Percentiles rank a stretch among this genome's conserved stretches.
These are phyloP conservation scores for Fusarium sp. DNA, from an alignment of 2,329 filamentous ascomycete genomes.

Conservation along the genomic window DNA sequence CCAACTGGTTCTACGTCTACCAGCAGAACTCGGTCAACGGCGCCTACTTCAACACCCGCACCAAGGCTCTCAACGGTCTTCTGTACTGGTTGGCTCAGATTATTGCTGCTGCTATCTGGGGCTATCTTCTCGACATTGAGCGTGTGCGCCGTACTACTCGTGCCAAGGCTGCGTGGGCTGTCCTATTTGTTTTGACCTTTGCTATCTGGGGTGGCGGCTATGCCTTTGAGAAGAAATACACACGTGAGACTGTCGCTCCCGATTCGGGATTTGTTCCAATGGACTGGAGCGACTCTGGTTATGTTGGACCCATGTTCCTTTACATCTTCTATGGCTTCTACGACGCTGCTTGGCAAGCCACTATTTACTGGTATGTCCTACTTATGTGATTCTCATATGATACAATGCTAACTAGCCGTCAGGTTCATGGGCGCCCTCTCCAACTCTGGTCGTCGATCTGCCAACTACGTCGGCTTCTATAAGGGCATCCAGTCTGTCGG, in stretches of 20 bases:
- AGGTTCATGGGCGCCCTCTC: constrained; percentile 93
- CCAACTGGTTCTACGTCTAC: constrained; percentile 89
- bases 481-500: constrained; percentile 86
- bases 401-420: constrained; percentile 16
- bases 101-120: constrained; percentile 81
- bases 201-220: constrained; percentile 88
- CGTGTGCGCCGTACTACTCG: constrained; percentile 74
- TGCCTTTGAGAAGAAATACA: constrained; percentile 72
- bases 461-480: constrained; percentile 94
- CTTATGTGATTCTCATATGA: constrained; percentile 52
- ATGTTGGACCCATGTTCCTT: constrained; percentile 85
- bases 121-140: constrained; percentile 76
- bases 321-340: constrained; percentile 94
- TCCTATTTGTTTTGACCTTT: constrained; percentile 80
- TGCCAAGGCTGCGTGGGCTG: constrained; percentile 74
- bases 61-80: constrained; percentile 79
- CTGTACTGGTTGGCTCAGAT: constrained; percentile 83
- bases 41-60: constrained; percentile 80
- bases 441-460: constrained; percentile 92
- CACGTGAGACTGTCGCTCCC: constrained; percentile 36
- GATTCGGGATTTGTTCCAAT: constrained; percentile 19
- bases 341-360: constrained; percentile 92
- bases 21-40: constrained; percentile 82
- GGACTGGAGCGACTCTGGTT: constrained; percentile 78
- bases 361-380: constrained; percentile 86